phyloP scores from a whole-genome alignment of 495 filamentous ascomycete genomes.

The Margaritispora aquatica region DNA sequence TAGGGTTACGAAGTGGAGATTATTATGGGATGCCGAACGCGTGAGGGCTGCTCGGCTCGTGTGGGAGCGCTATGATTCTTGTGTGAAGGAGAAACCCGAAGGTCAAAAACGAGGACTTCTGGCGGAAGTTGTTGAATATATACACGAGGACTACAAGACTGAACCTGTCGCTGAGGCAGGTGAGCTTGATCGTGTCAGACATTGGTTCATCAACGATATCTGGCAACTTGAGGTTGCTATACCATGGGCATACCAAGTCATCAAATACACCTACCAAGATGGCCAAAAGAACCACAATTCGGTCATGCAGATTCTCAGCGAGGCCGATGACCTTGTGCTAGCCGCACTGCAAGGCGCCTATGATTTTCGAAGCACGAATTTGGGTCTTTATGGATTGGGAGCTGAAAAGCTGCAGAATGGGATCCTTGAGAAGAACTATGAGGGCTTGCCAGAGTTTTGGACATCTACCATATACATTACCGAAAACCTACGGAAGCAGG shows the following conservation, averaged over 20 bases:
- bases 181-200: conserved; percentile 65
- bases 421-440: conserved; percentile 51
- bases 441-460: conserved; percentile 72
- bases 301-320: conserved; percentile 50
- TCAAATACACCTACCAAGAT: conserved; percentile 58
- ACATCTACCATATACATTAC: conserved; percentile 60
- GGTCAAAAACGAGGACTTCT: conserved; percentile 53
- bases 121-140: conserved; percentile 58
- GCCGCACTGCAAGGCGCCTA: conserved; percentile 66
- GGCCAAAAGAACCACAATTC: conserved; percentile 38
- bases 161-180: conserved; percentile 47
- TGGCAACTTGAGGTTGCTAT: conserved; percentile 67
- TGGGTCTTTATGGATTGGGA: conserved; percentile 63
- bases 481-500: conserved; percentile 46
- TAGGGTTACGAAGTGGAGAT: conserved; percentile 61
- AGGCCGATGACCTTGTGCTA: conserved; percentile 75
- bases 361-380: conserved; percentile 61
- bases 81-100: conserved; percentile 35
- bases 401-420: conserved; percentile 60
- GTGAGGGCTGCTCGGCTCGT: conserved; percentile 75
- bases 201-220: conserved; percentile 78
- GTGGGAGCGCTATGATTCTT: conserved; percentile 69
- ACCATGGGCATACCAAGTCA: conserved; percentile 65
- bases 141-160: conserved; percentile 65
- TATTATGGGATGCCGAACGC: conserved; percentile 89